These are phyloP conservation scores for Tephrocybe sp. DNA, from an alignment of 768 basidiomycete species.

Conservation along the genomic window DNA sequence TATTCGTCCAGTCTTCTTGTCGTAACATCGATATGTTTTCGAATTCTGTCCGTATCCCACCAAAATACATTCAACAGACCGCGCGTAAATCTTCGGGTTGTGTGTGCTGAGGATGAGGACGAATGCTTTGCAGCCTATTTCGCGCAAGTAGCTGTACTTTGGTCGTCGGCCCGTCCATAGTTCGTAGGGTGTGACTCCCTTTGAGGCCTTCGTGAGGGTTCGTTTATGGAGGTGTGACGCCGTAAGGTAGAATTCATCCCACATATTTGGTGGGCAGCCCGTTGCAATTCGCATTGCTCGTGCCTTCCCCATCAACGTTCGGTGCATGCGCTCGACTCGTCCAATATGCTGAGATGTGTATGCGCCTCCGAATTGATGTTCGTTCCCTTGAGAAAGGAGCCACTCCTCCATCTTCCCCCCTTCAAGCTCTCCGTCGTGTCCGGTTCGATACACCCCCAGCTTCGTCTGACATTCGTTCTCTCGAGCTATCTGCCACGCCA, in stretches of 20 bases:
- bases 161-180: slow-evolving; percentile 18
- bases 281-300: slow-evolving; percentile 23
- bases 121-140: slow-evolving; percentile 33
- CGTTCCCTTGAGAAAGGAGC: slow-evolving; percentile 11
- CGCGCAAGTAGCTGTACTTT: slow-evolving; percentile 26
- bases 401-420: slow-evolving; percentile 10
- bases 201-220: slow-evolving; percentile 1
- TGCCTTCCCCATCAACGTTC: slow-evolving; percentile 25
- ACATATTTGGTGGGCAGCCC: slow-evolving; percentile 20
- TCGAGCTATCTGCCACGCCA: slow-evolving; percentile 1
- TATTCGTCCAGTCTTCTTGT: slow-evolving; percentile 18
- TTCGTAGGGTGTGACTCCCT: slow-evolving; percentile 20
- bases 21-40: slow-evolving; percentile 32
- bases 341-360: slow-evolving; percentile 35
- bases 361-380: slow-evolving; percentile 19
- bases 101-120: slow-evolving; percentile 31
- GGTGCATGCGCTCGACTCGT: slow-evolving; percentile 29
- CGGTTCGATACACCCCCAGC: neutral
- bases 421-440: slow-evolving; percentile 25
- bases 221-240: slow-evolving; percentile 13
- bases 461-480: neutral
- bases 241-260: slow-evolving; percentile 27
- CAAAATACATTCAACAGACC: slow-evolving; percentile 32
- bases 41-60: slow-evolving; percentile 33
- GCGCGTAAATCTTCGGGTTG: slow-evolving; percentile 23